Base-by-base conservation (phyloP, 345 rosid genomes). In the Acer negundo region DNA sequence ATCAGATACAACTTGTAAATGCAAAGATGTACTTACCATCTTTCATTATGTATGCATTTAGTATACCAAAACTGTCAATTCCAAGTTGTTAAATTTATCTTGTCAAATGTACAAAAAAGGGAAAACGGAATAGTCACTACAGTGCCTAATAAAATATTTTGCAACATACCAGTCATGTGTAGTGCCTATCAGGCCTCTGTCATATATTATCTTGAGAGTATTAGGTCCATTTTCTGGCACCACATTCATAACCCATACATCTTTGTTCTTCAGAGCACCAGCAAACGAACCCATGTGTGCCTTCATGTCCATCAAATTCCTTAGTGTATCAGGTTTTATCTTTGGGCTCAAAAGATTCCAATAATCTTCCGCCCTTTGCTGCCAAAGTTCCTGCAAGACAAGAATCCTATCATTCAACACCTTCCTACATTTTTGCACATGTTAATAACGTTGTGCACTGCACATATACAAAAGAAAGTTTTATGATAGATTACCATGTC, bases 291-390 rank as follows among this genome's bases (percentile, higher is more conserved):
- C 86, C 66, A 85, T 26, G 73, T 76, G 67, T 59, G 88, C 82
- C 38, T 85, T 82, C 88, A 85, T 80, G 82, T 85, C 84, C 84
- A 82, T 85, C 72, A 80, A 2, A 58, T 82, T 85, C 81, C 86
- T 80, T 44, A 82, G 19, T 2, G 86, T 76, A 73, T 82, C 79
- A 35, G 81, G 23, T 49, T 82, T 67, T 61, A 83, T 74, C 81
- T 71, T 85, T 74, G 86, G 44, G 58, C 86, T 70, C 82, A 83
- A 62, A 16, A 83, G 79, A 73, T 75, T 77, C 86, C 82, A 85
- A 44, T 85, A 85, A 56, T 47, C 73, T 69, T 67, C 76, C 28
- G 80, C 84, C n/a, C 86, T 74, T n/a, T 38, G 80, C 56, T 49
- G 69, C 88, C 88, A 83, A 4, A 67, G 13, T 78, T 83, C 83